These are phyloP conservation scores for Solanum paucissectum DNA, from an alignment of 257 asterid genomes.

Conservation along the genomic window DNA sequence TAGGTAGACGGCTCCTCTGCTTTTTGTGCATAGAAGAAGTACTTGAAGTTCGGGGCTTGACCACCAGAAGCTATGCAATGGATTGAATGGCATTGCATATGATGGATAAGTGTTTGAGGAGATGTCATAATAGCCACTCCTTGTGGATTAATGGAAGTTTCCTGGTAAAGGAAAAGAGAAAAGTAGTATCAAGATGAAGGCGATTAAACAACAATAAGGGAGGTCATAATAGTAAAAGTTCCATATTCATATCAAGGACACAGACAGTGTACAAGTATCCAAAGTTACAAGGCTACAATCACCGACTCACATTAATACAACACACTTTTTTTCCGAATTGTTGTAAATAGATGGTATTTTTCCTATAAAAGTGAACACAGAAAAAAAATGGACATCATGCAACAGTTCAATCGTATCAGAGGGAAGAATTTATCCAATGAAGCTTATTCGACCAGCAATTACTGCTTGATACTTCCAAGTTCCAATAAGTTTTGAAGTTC, in stretches of 20 bases:
- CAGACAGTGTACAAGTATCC: neutral
- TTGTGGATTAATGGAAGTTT: slow-evolving; percentile 57
- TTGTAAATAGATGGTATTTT: neutral
- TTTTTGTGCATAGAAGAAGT: slow-evolving; percentile 82
- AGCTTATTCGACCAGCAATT: neutral
- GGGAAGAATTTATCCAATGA: neutral
- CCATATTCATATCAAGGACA: neutral
- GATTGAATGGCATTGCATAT: slow-evolving; percentile 73
- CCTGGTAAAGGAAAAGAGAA: slow-evolving; percentile 31
- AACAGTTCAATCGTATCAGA: neutral
- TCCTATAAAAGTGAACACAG: neutral
- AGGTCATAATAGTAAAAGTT: neutral
- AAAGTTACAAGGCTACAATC: neutral
- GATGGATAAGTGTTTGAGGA: slow-evolving; percentile 69
- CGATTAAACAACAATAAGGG: neutral
- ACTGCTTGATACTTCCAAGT: neutral
- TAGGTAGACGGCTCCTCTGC: slow-evolving; percentile 52
- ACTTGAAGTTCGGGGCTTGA: slow-evolving; percentile 85
- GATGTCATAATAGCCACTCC: slow-evolving; percentile 68
- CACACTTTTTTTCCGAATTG: neutral
- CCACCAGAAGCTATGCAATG: slow-evolving; percentile 98
- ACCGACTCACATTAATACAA: neutral
- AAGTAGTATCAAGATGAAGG: neutral
- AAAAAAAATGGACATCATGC: neutral
- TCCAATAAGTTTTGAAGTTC: neutral